A percentile compares a stretch with the other conserved stretches of the same genome.
phyloP scores from a whole-genome alignment of 2,329 filamentous ascomycete species.

The Magnaporthiopsis incrustans region DNA sequence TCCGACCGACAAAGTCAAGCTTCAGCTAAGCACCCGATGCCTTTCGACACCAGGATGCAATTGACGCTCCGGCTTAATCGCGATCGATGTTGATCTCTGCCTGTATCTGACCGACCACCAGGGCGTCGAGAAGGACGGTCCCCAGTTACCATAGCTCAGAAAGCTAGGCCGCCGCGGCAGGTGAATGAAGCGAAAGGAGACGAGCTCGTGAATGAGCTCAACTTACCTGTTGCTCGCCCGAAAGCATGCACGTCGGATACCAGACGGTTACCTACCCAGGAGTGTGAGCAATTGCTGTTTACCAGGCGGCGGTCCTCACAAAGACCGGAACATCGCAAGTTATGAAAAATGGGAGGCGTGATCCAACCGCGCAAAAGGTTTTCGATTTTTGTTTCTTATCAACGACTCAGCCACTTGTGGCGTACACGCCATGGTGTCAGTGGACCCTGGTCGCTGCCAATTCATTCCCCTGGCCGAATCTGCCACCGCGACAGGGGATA shows the following conservation, averaged over 20 bases:
- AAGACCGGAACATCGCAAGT: too few relatives aligned
- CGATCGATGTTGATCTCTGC: constrained; percentile 74
- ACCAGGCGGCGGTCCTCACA: neutral
- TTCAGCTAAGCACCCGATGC: constrained; percentile 73
- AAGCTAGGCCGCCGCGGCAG: constrained; percentile 48
- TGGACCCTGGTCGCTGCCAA: neutral
- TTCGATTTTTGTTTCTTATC: neutral
- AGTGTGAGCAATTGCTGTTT: neutral
- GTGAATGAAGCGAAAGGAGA: constrained; percentile 1
- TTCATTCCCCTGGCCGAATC: neutral
- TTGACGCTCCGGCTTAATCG: constrained; percentile 99
- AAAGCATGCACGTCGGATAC: neutral
- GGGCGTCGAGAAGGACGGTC: constrained; percentile 57
- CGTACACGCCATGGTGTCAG: neutral
- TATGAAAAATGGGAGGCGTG: too few relatives aligned
- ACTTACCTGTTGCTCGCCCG: neutral
- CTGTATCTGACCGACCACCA: constrained; percentile 68
- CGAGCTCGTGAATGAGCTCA: neutral
- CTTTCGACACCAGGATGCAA: constrained; percentile 76
- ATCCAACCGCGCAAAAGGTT: too few relatives aligned
- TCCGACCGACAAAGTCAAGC: constrained; percentile 95
- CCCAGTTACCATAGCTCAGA: constrained; percentile 54
- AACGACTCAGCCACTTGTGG: neutral
- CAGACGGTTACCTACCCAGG: neutral
- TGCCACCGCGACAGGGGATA: neutral